Conservation (phyloP, 768 basidiomycete species). For the Phanerochaete carnosa region DNA sequence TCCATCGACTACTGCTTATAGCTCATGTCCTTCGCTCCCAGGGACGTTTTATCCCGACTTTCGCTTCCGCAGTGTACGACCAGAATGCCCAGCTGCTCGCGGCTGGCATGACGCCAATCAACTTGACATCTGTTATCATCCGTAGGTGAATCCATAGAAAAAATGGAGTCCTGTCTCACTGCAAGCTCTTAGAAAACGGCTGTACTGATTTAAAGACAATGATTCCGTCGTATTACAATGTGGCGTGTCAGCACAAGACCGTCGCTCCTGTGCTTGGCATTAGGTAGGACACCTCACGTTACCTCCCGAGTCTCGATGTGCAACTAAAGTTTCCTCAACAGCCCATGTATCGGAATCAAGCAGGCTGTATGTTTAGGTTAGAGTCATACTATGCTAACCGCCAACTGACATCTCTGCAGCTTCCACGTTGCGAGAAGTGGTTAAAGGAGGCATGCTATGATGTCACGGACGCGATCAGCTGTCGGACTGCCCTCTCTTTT, state of each 20-base stretch:
- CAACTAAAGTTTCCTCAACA: slow-evolving; percentile 2
- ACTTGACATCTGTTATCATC: slow-evolving; percentile 47
- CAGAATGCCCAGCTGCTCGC: slow-evolving; percentile 38
- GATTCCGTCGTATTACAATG: slow-evolving; percentile 44
- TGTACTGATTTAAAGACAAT: slow-evolving; percentile 37
- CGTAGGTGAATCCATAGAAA: slow-evolving; percentile 26
- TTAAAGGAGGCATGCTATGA: slow-evolving; percentile 39
- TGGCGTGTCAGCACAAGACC: slow-evolving; percentile 45
- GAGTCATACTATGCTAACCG: not conserved
- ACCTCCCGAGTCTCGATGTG: not conserved
- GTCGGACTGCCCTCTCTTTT: slow-evolving; percentile 37
- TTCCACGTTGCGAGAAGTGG: slow-evolving; percentile 31
- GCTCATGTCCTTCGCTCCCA: slow-evolving; percentile 14
- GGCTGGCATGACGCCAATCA: slow-evolving; percentile 48
- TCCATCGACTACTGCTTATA: not conserved
- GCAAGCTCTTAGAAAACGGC: slow-evolving; percentile 37
- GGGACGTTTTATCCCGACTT: slow-evolving; percentile 53
- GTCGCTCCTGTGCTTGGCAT: slow-evolving; percentile 46
- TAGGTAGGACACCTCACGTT: slow-evolving; percentile 30
- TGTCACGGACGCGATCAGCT: slow-evolving; percentile 40
- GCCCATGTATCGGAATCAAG: slow-evolving; percentile 43
- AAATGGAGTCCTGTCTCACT: not conserved
- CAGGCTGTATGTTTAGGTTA: slow-evolving; percentile 27
- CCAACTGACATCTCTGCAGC: slow-evolving; percentile 15
- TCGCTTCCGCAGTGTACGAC: slow-evolving; percentile 46